phyloP scores from a whole-genome alignment of 179 eudicot species.

The Silene noctiflora region DNA sequence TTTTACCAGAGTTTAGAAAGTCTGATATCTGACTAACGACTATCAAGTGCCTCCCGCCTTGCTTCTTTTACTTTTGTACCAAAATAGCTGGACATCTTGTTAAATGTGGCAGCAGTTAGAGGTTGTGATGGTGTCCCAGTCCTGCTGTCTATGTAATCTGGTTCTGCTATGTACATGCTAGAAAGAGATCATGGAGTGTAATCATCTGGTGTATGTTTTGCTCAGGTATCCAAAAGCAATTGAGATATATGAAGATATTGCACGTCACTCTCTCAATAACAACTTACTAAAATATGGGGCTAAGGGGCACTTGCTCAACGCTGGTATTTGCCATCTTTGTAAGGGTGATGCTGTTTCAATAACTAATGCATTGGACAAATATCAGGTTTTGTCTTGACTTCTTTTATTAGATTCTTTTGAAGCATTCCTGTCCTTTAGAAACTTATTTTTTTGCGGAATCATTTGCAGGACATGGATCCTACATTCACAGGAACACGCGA shows the following conservation, averaged over 20 bases:
- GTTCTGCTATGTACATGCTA: conserved; percentile 10
- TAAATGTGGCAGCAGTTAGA: not conserved
- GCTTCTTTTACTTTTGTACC: not conserved
- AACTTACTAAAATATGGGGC: conserved; percentile 81
- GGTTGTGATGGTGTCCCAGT: not conserved
- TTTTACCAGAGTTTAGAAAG: not conserved
- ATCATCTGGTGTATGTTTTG: conserved; percentile 4
- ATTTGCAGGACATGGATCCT: conserved; percentile 62
- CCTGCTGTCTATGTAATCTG: not conserved
- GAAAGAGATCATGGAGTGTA: not conserved
- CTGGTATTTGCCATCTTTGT: conserved; percentile 95
- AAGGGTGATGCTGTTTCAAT: conserved; percentile 81
- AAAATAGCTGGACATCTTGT: conserved; percentile 2
- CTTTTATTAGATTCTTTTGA: not conserved
- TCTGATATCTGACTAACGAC: not conserved
- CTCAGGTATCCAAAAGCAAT: conserved; percentile 75
- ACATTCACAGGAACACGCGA: conserved; percentile 70
- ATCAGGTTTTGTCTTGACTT: conserved; percentile 55
- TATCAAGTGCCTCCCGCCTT: not conserved
- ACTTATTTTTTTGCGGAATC: not conserved
- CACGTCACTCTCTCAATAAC: conserved; percentile 65
- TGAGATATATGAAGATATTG: conserved; percentile 82
- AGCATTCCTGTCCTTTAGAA: not conserved
- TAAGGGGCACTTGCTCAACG: conserved; percentile 91
- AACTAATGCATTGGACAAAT: conserved; percentile 72